Evolutionary conservation across 192 early-diverging fungal species (phyloP).

Genomic region (Umbelopsis isabellina): DNA sequence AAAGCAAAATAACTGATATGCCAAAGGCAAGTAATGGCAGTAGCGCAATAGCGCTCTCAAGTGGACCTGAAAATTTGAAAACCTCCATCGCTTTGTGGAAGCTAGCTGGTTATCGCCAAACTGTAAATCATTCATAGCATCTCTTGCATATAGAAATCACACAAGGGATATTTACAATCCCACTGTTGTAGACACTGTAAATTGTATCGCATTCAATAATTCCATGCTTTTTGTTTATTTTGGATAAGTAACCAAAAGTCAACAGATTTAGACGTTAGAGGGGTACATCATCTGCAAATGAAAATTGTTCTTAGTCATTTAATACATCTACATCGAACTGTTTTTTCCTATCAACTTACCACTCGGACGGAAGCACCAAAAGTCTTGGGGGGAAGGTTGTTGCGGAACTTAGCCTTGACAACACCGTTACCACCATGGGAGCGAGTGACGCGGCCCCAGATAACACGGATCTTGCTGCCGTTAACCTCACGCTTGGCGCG

Average conservation of each 20-base stretch:
- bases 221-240: slow-evolving; percentile 18
- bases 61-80: not conserved
- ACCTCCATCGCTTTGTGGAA: not conserved
- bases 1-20: not conserved
- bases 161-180: not conserved
- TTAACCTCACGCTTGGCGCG: slow-evolving; percentile 83
- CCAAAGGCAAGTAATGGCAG: no score
- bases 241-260: slow-evolving; percentile 14
- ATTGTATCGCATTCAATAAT: not conserved
- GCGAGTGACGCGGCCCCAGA: slow-evolving; percentile 97
- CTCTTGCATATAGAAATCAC: not conserved
- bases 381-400: slow-evolving; percentile 93
- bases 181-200: not conserved
- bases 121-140: not conserved
- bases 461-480: slow-evolving; percentile 93
- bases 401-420: slow-evolving; percentile 96
- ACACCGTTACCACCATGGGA: slow-evolving; percentile 78
- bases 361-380: slow-evolving; percentile 94
- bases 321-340: not conserved
- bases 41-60: not conserved
- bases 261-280: slow-evolving; percentile 58
- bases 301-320: slow-evolving; percentile 14
- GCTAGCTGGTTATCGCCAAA: not conserved
- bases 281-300: slow-evolving; percentile 90
- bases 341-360: slow-evolving; percentile 56